Evolutionary conservation across 2,329 filamentous ascomycete genomes (phyloP), one percentile per base, ranked within the genome.

Genomic region (Zymoseptoria crescenta): DNA sequence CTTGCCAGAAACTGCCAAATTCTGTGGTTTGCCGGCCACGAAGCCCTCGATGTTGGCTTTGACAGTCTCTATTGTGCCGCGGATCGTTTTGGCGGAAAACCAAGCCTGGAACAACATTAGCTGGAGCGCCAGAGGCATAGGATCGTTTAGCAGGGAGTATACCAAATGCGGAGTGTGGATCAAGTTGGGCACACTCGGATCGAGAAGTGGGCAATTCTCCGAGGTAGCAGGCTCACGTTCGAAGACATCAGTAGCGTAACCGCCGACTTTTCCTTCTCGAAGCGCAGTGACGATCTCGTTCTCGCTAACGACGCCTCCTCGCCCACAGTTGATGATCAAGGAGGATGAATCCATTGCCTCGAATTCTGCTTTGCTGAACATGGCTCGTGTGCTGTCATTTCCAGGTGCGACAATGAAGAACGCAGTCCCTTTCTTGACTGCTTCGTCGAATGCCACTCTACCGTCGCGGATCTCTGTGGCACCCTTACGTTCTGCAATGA

Each of bases 251-350:
- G 75, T 78, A 4, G 76, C 80, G 48, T 78, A 79, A 2, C 80
- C 79, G 7, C 75, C 74, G 51, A 81, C 79, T 60, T 69, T 68
- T 16, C 72, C 71, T n/a, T 77, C 69, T 52, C 72, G 74, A 56
- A 82, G 63, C 1, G 79, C 79, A 13, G 69, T 65, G 8, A 77
- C 73, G 6, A 82, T 69, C 2, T 78, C 79, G 0, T 63, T 62
- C 65, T 82, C 80, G 56, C 81, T 75, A 10, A 81, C 75, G n/a
- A 81, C 77, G 1, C 79, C 79, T 13, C 80, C 80, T 21, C 80
- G 74, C 10, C 66, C 69, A 8, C 81, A 75, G 59, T 82, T 82
- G 58, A 81, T 70, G 9, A 81, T 49, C 2, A 81, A 67, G 2
- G 77, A 72, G 56, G 78, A 74, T 0, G 69, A 68, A 7, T 74